Base-by-base conservation (phyloP, 2,329 filamentous ascomycete species). In the Calonectria pteridis region DNA sequence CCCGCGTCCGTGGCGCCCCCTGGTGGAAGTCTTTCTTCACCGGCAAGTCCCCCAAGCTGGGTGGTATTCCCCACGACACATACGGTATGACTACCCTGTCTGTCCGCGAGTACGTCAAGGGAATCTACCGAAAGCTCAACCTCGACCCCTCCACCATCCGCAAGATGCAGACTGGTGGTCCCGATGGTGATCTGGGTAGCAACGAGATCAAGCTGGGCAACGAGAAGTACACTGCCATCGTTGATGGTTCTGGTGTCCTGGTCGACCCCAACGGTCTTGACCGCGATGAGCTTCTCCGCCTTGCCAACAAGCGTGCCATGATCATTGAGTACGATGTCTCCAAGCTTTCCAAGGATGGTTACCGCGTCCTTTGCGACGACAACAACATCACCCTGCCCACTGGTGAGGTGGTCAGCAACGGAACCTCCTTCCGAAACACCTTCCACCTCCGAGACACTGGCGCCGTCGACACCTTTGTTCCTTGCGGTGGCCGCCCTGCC, bases 1-100 rank as follows among this genome's bases (percentile, higher is more conserved):
- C 97, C 74, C 92, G 95, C 67, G 88, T 88, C 75, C 93, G 97
- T 79, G 95, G 95, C 58, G 97, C 97, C 6, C 95, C 95, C 33
- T 99, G 96, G 95, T 99, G 97, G 97, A 99, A 99, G 89, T 99
- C 97, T 0, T 99, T 99, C 91, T 99, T 99, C 90, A 99, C 97
- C 2, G 97, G 97, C 82, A 99, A 99, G 90, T 98, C 95, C 79
- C 97, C 95, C 67, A 97, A 94, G 85, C 91, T 99, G 18, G 97
- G 97, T 76, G 97, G 97, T 83, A 99, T 99, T 79, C 97, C 97
- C 46, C 97, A 99, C 85, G 97, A 99, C 84, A 87, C 89, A 50
- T 99, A 99, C 82, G 97, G 97, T 81, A 99, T 99, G 97, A 99
- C 97, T 0, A 98, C 97, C 0, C 87, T 98, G 71, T 98, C 96